Percentiles rank a stretch among this genome's conserved stretches.
Evolutionary conservation across 1,284 basidiomycete genomes (phyloP).

Genomic region (Hemileia vastatrix): DNA sequence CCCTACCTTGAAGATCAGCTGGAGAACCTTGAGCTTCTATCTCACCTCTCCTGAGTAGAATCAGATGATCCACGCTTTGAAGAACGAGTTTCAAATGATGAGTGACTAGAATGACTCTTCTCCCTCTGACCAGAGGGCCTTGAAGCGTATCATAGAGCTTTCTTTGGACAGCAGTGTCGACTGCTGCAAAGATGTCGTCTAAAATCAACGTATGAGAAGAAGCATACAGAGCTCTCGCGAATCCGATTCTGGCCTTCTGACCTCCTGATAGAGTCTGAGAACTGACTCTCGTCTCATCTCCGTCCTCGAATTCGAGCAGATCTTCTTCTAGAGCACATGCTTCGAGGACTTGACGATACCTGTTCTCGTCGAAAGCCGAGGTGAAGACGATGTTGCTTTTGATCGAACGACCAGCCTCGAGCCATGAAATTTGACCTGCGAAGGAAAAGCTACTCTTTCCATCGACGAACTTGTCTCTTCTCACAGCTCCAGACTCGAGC

Average conservation of each 20-base stretch:
- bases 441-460: neutral
- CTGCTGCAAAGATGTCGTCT: slow-evolving; percentile 82
- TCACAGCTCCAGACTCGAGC: slow-evolving; percentile 44
- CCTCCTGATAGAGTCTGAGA: slow-evolving; percentile 57
- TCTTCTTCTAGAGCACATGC: slow-evolving; percentile 69
- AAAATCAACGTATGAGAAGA: slow-evolving; percentile 72
- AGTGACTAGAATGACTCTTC: slow-evolving; percentile 77
- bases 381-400: slow-evolving; percentile 91
- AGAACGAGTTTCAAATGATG: slow-evolving; percentile 65
- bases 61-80: neutral
- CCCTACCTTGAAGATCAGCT: neutral
- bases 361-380: slow-evolving; percentile 63
- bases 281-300: slow-evolving; percentile 67
- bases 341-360: slow-evolving; percentile 67
- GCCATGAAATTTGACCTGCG: slow-evolving; percentile 64
- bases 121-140: slow-evolving; percentile 65
- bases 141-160: slow-evolving; percentile 69
- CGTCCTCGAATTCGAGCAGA: slow-evolving; percentile 82
- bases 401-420: slow-evolving; percentile 75
- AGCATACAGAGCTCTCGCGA: slow-evolving; percentile 73
- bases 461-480: neutral
- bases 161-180: slow-evolving; percentile 81
- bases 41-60: neutral
- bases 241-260: slow-evolving; percentile 67
- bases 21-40: neutral